Conservation (phyloP, 441 rosid genomes). For the Populus hybrid region DNA sequence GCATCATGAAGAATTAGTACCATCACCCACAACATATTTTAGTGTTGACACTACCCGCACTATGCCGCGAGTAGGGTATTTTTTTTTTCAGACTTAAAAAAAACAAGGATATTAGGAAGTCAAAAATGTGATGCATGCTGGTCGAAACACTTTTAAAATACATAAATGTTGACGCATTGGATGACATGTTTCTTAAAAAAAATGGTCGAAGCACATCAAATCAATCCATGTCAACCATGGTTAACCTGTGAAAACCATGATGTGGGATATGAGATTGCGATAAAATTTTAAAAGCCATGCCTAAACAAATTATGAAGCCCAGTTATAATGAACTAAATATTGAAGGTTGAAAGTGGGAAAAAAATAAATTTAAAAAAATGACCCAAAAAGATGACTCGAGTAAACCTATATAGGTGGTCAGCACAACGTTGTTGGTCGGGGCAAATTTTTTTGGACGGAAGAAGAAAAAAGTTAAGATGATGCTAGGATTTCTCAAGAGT, state of each 20-base stretch:
- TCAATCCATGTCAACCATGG: background rate
- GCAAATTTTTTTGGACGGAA: background rate
- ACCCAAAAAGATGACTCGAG: background rate
- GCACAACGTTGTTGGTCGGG: background rate
- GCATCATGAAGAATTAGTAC: slow-evolving; percentile 24
- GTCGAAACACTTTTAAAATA: too few relatives aligned
- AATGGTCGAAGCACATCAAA: background rate
- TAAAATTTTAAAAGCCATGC: background rate
- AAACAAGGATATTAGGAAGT: too few relatives aligned
- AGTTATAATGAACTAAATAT: background rate
- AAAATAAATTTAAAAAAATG: too few relatives aligned
- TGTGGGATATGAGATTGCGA: background rate
- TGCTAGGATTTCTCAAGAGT: too few relatives aligned
- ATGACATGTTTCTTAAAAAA: too few relatives aligned
- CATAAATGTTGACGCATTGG: background rate
- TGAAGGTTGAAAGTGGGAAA: too few relatives aligned
- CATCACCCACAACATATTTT: background rate
- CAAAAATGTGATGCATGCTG: too few relatives aligned
- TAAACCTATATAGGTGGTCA: background rate
- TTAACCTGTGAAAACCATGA: background rate
- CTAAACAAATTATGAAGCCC: background rate
- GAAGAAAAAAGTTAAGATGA: background rate
- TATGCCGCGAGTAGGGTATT: background rate
- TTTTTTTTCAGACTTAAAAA: too few relatives aligned
- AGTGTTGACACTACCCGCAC: background rate